phyloP scores from a whole-genome alignment of 306 rosid genomes.

The Pterocarpus macrocarpus region DNA sequence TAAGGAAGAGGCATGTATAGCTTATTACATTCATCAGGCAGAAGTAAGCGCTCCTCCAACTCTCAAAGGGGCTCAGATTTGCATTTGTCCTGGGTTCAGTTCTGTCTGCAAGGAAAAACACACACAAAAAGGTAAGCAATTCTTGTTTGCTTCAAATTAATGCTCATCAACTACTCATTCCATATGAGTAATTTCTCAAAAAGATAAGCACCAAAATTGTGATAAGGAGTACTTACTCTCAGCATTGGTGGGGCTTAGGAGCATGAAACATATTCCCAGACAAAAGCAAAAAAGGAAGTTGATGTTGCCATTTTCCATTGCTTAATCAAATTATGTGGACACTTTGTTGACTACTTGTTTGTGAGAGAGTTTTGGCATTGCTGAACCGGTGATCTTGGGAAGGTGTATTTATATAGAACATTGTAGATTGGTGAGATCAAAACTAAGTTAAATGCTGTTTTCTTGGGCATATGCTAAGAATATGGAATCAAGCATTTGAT shows the following conservation, averaged over 20 bases:
- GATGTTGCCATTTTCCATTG: conserved; percentile 36
- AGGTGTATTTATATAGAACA: conserved; percentile 40
- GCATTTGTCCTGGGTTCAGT: conserved; percentile 49
- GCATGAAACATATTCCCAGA: conserved; percentile 53
- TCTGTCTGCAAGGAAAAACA: conserved; percentile 43
- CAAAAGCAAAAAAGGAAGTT: conserved; percentile 48
- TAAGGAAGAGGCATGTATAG: neutral
- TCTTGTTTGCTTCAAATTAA: neutral
- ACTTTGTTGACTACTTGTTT: conserved; percentile 11
- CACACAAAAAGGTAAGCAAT: neutral
- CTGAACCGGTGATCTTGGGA: conserved; percentile 11
- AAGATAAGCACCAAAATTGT: neutral
- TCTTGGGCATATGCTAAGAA: conserved; percentile 59
- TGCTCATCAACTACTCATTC: conserved; percentile 2
- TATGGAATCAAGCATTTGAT: conserved; percentile 49
- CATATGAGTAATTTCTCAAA: too few species aligned
- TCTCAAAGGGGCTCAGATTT: conserved; percentile 52
- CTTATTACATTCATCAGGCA: conserved; percentile 56
- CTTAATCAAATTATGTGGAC: conserved; percentile 26
- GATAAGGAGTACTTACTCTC: conserved; percentile 45
- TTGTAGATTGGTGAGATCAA: conserved; percentile 29
- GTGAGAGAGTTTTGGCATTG: conserved; percentile 19
- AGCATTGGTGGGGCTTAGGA: conserved; percentile 53
- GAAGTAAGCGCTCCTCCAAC: conserved; percentile 65
- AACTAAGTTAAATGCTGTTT: conserved; percentile 42